A percentile compares a stretch with the other conserved stretches of the same genome.
phyloP scores from a whole-genome alignment of 495 filamentous ascomycete species.

The Stereocaulon alpinum region DNA sequence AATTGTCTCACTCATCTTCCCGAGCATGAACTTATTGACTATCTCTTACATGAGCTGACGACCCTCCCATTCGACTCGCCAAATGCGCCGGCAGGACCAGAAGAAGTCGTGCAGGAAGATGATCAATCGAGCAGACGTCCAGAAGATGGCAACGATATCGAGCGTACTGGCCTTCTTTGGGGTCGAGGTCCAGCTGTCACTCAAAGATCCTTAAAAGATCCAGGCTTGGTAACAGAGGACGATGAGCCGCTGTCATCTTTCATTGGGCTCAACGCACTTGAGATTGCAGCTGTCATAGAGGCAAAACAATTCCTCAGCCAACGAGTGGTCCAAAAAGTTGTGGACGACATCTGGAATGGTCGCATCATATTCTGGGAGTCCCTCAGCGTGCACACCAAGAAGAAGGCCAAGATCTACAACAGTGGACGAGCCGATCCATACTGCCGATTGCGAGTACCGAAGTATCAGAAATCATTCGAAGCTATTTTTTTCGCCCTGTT shows the following conservation, averaged over 20 bases:
- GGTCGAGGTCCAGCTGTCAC: neutral
- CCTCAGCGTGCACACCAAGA: slow-evolving; percentile 62
- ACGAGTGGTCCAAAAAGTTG: slow-evolving; percentile 71
- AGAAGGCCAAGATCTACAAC: slow-evolving; percentile 77
- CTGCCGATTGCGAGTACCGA: slow-evolving; percentile 77
- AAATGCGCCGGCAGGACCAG: slow-evolving; percentile 20
- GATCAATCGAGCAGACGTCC: slow-evolving; percentile 8
- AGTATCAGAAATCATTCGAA: slow-evolving; percentile 84
- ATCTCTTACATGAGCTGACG: slow-evolving; percentile 71
- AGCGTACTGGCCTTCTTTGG: slow-evolving; percentile 10
- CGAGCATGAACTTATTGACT: slow-evolving; percentile 72
- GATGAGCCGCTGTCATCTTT: slow-evolving; percentile 50
- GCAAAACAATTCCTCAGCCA: slow-evolving; percentile 89
- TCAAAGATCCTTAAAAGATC: neutral
- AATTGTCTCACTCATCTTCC: slow-evolving; percentile 71
- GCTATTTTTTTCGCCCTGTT: slow-evolving; percentile 78
- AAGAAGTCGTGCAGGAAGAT: slow-evolving; percentile 20
- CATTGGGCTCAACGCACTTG: slow-evolving; percentile 71
- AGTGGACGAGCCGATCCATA: slow-evolving; percentile 66
- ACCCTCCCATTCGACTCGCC: slow-evolving; percentile 18
- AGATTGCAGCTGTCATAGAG: slow-evolving; percentile 80
- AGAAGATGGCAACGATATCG: slow-evolving; percentile 16
- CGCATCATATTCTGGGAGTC: slow-evolving; percentile 89
- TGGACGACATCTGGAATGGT: slow-evolving; percentile 84
- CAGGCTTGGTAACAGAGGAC: neutral